phyloP scores from a whole-genome alignment of 2,329 filamentous ascomycete species.

The Fusarium xylarioides region DNA sequence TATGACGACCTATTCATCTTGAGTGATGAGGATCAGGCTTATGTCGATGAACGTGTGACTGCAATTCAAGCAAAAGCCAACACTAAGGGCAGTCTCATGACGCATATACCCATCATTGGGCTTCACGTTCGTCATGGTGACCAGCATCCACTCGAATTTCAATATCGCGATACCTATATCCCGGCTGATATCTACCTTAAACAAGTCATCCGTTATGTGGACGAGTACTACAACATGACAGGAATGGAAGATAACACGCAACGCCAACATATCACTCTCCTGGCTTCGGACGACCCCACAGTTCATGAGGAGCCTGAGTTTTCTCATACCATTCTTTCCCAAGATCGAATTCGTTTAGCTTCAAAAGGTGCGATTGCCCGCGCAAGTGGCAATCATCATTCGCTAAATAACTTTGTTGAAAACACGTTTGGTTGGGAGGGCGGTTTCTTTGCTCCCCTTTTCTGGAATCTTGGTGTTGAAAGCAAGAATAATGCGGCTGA shows the following conservation, averaged over 20 bases:
- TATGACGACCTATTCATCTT: conserved; percentile 81
- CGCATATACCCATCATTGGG: conserved; percentile 61
- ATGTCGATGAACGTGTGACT: conserved; percentile 67
- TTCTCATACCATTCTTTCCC: conserved; percentile 65
- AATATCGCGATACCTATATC: conserved; percentile 81
- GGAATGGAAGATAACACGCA: conserved; percentile 50
- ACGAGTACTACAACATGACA: conserved; percentile 57
- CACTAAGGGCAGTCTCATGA: conserved; percentile 52
- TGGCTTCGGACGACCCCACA: conserved; percentile 84
- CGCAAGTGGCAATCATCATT: conserved; percentile 54
- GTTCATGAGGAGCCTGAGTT: conserved; percentile 76
- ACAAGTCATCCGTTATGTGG: conserved; percentile 65
- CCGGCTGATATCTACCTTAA: conserved; percentile 75
- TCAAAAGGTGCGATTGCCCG: conserved; percentile 63
- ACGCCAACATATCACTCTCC: conserved; percentile 61
- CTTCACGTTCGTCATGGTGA: conserved; percentile 85
- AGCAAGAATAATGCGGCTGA: conserved; percentile 53
- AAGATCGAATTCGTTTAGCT: conserved; percentile 80
- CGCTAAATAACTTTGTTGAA: conserved; percentile 74
- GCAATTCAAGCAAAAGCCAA: conserved; percentile 62
- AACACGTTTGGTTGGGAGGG: conserved; percentile 88
- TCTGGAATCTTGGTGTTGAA: conserved; percentile 75
- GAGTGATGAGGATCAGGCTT: conserved; percentile 69
- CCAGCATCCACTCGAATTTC: conserved; percentile 77
- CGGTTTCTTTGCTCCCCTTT: conserved; percentile 83